A percentile compares a stretch with the other conserved stretches of the same genome.
Evolutionary conservation across 2,329 filamentous ascomycete genomes (phyloP).

Genomic region (Botrytis tulipae): DNA sequence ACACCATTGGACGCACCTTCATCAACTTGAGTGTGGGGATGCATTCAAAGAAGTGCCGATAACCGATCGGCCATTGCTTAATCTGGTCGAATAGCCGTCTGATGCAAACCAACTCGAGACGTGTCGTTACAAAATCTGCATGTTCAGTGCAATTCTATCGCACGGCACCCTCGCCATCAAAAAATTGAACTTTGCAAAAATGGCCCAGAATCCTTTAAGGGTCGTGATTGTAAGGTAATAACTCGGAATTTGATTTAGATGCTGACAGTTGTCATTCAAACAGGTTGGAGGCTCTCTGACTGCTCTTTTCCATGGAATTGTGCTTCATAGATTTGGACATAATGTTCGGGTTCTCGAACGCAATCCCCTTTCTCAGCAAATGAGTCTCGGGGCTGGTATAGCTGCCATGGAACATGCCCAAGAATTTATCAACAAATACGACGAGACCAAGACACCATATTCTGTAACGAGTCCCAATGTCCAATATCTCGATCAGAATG

Average conservation of each 20-base stretch:
- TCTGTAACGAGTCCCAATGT: slow-evolving; percentile 1
- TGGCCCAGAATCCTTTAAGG: neutral
- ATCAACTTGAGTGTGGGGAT: neutral
- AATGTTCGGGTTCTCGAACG: slow-evolving; percentile 1
- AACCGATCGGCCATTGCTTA: neutral
- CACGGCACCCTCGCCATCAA: neutral
- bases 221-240: neutral
- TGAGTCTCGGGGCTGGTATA: slow-evolving; percentile 1
- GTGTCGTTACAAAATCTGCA: neutral
- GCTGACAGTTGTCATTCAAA: neutral
- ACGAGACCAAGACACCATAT: neutral
- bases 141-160: no score
- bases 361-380: neutral
- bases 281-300: neutral
- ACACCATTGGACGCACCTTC: neutral
- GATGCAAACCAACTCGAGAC: neutral
- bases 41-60: neutral
- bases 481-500: neutral
- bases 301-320: neutral
- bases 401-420: slow-evolving; percentile 2
- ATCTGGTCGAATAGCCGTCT: neutral
- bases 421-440: neutral
- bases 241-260: neutral
- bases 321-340: neutral
- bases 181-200: neutral